Percentiles rank a stretch among this genome's conserved stretches.
Conservation (phyloP, 345 rosid species). For the Nephelium lappaceum region DNA sequence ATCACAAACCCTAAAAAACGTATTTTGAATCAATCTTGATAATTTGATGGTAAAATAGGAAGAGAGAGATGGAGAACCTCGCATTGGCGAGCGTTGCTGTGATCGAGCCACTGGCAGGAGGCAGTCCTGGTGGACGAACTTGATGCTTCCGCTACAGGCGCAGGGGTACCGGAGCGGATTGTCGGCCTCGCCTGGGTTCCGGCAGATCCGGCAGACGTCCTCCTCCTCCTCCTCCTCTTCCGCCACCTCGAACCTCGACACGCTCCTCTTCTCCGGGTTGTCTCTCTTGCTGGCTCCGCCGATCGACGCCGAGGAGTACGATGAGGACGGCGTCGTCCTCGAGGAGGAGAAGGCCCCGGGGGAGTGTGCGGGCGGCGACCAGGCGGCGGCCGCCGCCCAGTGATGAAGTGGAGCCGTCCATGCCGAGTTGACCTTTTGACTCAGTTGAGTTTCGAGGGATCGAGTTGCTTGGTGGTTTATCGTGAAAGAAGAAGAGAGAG, state of each 20-base stretch:
- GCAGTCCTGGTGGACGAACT: constrained; percentile 97
- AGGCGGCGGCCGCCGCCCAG: constrained; percentile 27
- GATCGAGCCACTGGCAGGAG: constrained; percentile 99
- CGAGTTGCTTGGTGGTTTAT: neutral
- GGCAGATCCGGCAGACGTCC: constrained; percentile 98
- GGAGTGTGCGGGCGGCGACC: constrained; percentile 24
- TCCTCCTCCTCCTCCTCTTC: constrained; percentile 87
- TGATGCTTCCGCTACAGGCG: constrained; percentile 98
- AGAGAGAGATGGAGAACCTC: constrained; percentile 57
- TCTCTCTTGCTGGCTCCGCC: constrained; percentile 18
- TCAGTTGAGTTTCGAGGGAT: constrained; percentile 10
- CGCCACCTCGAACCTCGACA: constrained; percentile 38
- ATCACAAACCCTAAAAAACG: neutral
- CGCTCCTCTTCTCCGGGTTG: constrained; percentile 5
- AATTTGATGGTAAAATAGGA: too few species aligned
- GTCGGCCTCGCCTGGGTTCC: constrained; percentile 91
- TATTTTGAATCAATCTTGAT: neutral
- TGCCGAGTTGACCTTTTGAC: constrained; percentile 25
- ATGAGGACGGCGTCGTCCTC: neutral
- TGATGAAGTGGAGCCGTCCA: constrained; percentile 36
- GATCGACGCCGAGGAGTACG: constrained; percentile 21
- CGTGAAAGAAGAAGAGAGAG: neutral
- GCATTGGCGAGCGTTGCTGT: constrained; percentile 99
- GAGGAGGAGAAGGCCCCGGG: constrained; percentile 15
- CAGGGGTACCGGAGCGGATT: constrained; percentile 95